phyloP scores from a whole-genome alignment of 495 filamentous ascomycete genomes.

The Penicillium riverlandense region DNA sequence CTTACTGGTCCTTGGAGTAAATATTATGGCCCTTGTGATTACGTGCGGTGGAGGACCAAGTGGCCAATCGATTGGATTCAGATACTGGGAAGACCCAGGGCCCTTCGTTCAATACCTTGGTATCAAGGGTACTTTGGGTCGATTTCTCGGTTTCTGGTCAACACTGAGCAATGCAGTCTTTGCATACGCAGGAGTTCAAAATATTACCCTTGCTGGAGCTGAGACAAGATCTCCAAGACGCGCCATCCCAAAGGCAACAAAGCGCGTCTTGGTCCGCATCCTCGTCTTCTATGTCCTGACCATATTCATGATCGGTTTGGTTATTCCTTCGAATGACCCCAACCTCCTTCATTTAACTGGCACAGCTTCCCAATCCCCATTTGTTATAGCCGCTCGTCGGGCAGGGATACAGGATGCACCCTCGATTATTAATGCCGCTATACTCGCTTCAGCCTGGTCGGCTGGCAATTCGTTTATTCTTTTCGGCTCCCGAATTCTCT shows the following conservation, averaged over 20 bases:
- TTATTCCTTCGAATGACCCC: slow-evolving; percentile 36
- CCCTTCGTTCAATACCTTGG: background rate
- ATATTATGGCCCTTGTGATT: too few relatives aligned
- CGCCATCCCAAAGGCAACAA: slow-evolving; percentile 25
- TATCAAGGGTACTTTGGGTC: slow-evolving; percentile 1
- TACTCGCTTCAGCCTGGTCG: slow-evolving; percentile 31
- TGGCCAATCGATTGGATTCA: too few relatives aligned
- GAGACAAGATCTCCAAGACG: slow-evolving; percentile 26
- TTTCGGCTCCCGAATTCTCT: slow-evolving; percentile 32
- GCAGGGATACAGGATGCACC: slow-evolving; percentile 28
- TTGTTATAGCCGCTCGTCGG: slow-evolving; percentile 37
- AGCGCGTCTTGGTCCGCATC: slow-evolving; percentile 24
- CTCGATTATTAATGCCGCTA: slow-evolving; percentile 41
- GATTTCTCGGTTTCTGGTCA: slow-evolving; percentile 41
- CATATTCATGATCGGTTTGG: slow-evolving; percentile 31
- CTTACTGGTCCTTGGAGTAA: too few relatives aligned
- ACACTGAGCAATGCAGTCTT: slow-evolving; percentile 46
- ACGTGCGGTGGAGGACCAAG: too few relatives aligned
- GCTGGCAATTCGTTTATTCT: slow-evolving; percentile 34
- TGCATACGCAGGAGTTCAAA: slow-evolving; percentile 42
- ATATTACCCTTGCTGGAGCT: slow-evolving; percentile 36
- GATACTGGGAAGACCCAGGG: too few relatives aligned
- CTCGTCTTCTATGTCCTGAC: slow-evolving; percentile 30
- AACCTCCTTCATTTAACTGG: slow-evolving; percentile 31
- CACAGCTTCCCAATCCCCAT: slow-evolving; percentile 34